phyloP scores from a whole-genome alignment of 164 flowering plant genomes.

The Liquidambar formosana region DNA sequence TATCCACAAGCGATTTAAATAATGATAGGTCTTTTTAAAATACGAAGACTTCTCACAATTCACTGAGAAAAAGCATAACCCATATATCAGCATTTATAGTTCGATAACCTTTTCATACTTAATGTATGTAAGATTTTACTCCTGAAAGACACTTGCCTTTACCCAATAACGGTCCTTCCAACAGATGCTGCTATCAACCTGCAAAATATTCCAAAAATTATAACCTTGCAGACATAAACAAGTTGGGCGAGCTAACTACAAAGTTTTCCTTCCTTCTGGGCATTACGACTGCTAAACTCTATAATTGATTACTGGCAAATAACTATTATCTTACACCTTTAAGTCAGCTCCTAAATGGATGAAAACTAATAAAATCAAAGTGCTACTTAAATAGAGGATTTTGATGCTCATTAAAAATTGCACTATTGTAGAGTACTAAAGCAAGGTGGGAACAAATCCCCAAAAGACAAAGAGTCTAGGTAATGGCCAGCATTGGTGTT shows the following conservation, averaged over 20 bases:
- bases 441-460: too few species aligned
- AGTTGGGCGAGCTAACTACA: neutral
- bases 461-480: too few species aligned
- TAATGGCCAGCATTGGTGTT: too few species aligned
- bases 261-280: neutral
- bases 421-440: too few species aligned
- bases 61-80: neutral
- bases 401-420: too few species aligned
- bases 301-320: neutral
- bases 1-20: too few species aligned
- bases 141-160: slow-evolving; percentile 54
- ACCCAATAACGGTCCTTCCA: slow-evolving; percentile 98
- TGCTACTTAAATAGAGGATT: too few species aligned
- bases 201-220: slow-evolving; percentile 18
- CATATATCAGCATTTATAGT: neutral
- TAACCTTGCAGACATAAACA: neutral
- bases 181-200: slow-evolving; percentile 59
- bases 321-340: neutral
- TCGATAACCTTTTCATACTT: neutral
- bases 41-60: too few species aligned
- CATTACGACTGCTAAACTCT: neutral
- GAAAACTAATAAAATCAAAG: too few species aligned
- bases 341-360: neutral
- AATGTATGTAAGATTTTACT: neutral
- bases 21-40: too few species aligned